Evolutionary conservation across 306 rosid genomes (phyloP), one percentile per base, ranked within the genome.

Genomic region (Malus fusca): DNA sequence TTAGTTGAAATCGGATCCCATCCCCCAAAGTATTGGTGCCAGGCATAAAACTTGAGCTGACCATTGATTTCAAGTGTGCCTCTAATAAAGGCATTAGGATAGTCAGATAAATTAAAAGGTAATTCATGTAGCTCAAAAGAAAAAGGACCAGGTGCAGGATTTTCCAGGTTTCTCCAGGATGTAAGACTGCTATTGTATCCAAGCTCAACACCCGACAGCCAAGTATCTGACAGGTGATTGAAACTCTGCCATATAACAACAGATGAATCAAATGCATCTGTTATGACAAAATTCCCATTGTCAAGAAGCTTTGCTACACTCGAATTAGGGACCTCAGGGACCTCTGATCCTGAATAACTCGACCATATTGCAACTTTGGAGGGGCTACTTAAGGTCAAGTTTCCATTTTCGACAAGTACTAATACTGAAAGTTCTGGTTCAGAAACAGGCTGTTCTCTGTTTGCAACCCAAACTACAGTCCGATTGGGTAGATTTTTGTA

Each of bases 171-270:
- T 66, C 23, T 60, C 85, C 72, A 77, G 2, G 81, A 30, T 13
- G 71, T 77, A 13, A 81, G 31, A 44, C 42, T 42, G 2, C 33
- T 67, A n/a, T 72, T 67, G 53, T 44, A 68, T 59, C 74, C 75
- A 22, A 72, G 28, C 59, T 61, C 48, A 1, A 75, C 70, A 58
- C 71, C 81, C 1, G 81, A 81, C 21, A 77, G 59, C 85, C 61
- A 73, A 17, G 81, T 72, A 77, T 77, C 30, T 0, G 70, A 65
- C 42, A 48, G 84, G 44, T 81, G 55, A 26, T 81, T 72, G 3
- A 81, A 77, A 51, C 82, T 82, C 76, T 77, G 73, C 85, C 85
- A 82, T 23, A 51, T 13, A 15, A 37, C 37, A 11, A 3, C 22
- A 30, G 78, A 21, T n/a, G 63, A 58, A 58, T 58, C 1, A 58